phyloP scores from a whole-genome alignment of 345 rosid genomes.

The Tarenaya hassleriana region DNA sequence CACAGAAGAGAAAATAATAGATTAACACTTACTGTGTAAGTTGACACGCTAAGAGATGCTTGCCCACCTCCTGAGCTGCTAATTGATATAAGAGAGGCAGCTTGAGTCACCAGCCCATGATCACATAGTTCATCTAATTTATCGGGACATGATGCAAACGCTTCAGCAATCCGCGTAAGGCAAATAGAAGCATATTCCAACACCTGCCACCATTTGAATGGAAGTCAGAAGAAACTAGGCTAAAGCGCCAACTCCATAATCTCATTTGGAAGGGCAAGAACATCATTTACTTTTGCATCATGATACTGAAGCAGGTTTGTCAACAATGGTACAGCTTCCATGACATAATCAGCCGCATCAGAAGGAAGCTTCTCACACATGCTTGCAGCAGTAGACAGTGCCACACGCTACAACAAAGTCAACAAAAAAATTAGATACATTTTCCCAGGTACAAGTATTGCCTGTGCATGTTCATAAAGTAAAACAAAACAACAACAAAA shows the following conservation, averaged over 20 bases:
- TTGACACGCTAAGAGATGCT: constrained; percentile 82
- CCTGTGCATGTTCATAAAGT: not conserved
- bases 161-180: constrained; percentile 95
- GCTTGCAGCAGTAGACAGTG: constrained; percentile 96
- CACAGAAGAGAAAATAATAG: not conserved
- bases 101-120: constrained; percentile 94
- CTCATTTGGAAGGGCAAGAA: not conserved
- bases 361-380: constrained; percentile 99
- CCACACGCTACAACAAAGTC: constrained; percentile 64
- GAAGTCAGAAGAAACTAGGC: constrained; percentile 5
- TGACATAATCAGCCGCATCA: constrained; percentile 98
- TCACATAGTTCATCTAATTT: constrained; percentile 91
- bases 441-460: no score
- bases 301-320: constrained; percentile 97
- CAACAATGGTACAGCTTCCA: constrained; percentile 98
- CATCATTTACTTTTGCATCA: constrained; percentile 69
- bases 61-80: constrained; percentile 92
- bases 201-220: constrained; percentile 45
- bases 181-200: constrained; percentile 98
- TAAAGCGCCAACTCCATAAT: not conserved
- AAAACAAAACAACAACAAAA: constrained; percentile 8
- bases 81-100: constrained; percentile 87
- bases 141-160: constrained; percentile 86
- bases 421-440: constrained; percentile 15
- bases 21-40: constrained; percentile 72